phyloP scores from a whole-genome alignment of 805 yeast genomes.

The Yarrowia keelungensis region DNA sequence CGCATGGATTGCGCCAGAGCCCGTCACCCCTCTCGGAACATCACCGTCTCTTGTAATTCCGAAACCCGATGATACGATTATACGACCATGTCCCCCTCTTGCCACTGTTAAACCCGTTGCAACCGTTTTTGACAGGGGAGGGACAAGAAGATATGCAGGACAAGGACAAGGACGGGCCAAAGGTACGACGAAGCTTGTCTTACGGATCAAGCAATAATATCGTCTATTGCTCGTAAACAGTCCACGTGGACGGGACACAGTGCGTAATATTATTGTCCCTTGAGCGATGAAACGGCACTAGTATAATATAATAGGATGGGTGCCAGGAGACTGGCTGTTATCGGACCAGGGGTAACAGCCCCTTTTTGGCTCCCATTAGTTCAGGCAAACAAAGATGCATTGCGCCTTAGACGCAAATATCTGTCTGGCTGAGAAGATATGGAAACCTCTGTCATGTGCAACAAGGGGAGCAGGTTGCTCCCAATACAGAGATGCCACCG shows the following conservation, averaged over 20 bases:
- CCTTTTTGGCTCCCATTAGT: not conserved
- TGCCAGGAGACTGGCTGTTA: not conserved
- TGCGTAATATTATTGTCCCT: not conserved
- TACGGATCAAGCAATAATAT: not conserved
- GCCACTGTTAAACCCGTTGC: conserved; percentile 9
- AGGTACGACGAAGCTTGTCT: conserved; percentile 4
- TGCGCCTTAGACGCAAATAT: conserved; percentile 16
- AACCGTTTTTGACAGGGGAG: conserved; percentile 15
- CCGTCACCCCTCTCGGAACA: not conserved
- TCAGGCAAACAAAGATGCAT: conserved; percentile 3
- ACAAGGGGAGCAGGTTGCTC: not conserved
- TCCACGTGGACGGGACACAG: not conserved
- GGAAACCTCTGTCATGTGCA: not conserved
- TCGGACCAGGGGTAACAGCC: not conserved
- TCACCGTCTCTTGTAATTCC: not conserved
- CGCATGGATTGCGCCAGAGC: not conserved
- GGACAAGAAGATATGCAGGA: not conserved
- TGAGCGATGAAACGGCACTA: not conserved
- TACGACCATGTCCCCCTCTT: not conserved
- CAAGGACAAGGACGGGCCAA: not conserved
- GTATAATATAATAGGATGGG: not conserved
- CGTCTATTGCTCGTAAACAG: not conserved
- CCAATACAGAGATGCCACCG: not conserved
- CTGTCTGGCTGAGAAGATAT: not conserved
- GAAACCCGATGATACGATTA: not conserved